Evolutionary conservation across 208 protist genomes (phyloP), one percentile per base, ranked within the genome.

Genomic region (Phytomonas sp.): DNA sequence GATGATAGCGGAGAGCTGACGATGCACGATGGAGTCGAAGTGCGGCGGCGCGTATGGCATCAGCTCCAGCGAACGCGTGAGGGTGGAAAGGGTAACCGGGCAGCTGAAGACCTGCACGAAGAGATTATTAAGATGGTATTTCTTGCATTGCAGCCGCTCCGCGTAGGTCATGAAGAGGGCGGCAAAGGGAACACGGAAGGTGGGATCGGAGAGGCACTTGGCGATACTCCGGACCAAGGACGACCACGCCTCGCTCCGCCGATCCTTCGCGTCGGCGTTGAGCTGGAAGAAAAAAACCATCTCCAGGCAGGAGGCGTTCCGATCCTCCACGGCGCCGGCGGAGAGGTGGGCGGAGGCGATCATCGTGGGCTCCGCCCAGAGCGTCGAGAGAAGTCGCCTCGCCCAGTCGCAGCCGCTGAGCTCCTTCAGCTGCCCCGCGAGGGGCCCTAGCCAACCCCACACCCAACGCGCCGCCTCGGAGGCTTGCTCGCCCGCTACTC

Each of bases 91-190:
- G 7, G 85, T 80, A 33, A 83, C 73, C 8, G 78, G 77, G 68
- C 84, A 84, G 4, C 83, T 89, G 30, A 90, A 76, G 31, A 95
- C 85, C 67, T 95, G 89, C 62, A 92, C 79, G 29, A 66, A 37
- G 62, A 81, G 70, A 59, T 67, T 62, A 29, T 75, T 60, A 1
- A 82, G 68, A 7, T 67, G 46, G 20, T 20, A 66, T 9, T 67
- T 62, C 4, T 71, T n/a, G 20, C 43, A 32, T 60, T 79, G 73
- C 9, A 88, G 62, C 28, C 76, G 76, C 69, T 91, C 84, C 0
- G 76, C 75, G 71, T 92, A 92, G 29, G 78, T 81, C 26, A 79
- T 62, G 53, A 90, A 68, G 34, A 90, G 71, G 29, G 76, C 80
- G 5, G 80, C 77, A 62, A 87, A 81, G 20, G 79, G 84, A 36